Evolutionary conservation across 257 asterid genomes (phyloP), one percentile per base, ranked within the genome.

Genomic region (Anisodus tanguticus): DNA sequence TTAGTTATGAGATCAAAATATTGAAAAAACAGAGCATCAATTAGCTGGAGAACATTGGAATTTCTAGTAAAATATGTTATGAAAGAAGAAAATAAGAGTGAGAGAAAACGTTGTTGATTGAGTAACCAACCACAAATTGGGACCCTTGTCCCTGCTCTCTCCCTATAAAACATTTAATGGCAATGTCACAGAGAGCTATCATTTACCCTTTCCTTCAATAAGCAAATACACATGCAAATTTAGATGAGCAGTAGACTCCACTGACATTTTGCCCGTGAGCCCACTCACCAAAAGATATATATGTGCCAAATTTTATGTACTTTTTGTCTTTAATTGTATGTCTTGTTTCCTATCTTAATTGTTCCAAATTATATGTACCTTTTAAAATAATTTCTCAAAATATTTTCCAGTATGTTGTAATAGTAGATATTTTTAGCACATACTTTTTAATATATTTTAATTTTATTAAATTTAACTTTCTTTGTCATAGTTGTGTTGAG

Each of bases 41-140:
- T 53, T 77, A 26, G 82, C 82, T 77, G 82, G 82, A 77, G 47
- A 26, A 77, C 55, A 76, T 77, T 31, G 63, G 63, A 51, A 19
- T 1, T 72, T 17, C 22, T 74, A 74, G 45, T 49, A 49, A 53
- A 51, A 76, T 53, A 26, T 53, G 12, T 7, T 6, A 26, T 53
- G 41, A 77, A 49, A 8, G 45, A 53, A 53, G 64, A 53, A 77
- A 53, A 47, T 11, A 16, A 2, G 19, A 72, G 3, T 6, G n/a
- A n/a, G 12, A n/a, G 80, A 19, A 22, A 22, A 19, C 6, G 37
- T 62, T 62, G 69, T 62, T 9, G 15, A 22, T 10, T 62, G 69
- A 62, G 69, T 62, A 62, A 19, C 69, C 69, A 62, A 47, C 43
- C 60, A 74, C 19, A 74, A 47, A 13, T 77, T 77, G 82, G 64